phyloP scores from a whole-genome alignment of 768 basidiomycete genomes.

The Mrakia frigida region DNA sequence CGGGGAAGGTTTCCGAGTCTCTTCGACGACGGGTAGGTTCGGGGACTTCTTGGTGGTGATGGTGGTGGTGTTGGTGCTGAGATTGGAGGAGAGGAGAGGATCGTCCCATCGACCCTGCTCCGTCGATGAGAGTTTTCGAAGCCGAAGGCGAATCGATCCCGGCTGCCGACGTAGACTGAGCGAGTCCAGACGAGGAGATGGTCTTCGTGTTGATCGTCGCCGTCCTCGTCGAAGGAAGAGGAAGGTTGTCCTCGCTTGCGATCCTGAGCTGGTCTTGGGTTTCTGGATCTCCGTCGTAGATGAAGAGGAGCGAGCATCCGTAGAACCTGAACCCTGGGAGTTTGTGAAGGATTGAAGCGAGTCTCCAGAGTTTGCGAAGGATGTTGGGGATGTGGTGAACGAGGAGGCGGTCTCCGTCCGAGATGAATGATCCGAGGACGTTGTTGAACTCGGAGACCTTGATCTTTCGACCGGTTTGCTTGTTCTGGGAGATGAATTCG shows the following conservation, averaged over 20 bases:
- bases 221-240: background rate
- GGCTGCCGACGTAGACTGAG: background rate
- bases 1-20: constrained; percentile 15
- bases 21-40: constrained; percentile 12
- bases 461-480: constrained; percentile 90
- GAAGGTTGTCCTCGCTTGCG: constrained; percentile 31
- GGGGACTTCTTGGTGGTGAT: constrained; percentile 33
- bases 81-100: background rate
- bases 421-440: constrained; percentile 74
- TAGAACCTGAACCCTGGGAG: constrained; percentile 97
- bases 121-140: background rate
- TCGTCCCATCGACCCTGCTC: background rate
- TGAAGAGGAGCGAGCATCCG: constrained; percentile 90
- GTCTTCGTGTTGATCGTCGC: background rate
- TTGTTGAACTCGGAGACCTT: constrained; percentile 76
- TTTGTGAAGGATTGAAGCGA: constrained; percentile 81
- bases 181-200: background rate
- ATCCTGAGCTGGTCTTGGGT: constrained; percentile 58
- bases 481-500: constrained; percentile 87
- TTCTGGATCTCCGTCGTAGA: constrained; percentile 92
- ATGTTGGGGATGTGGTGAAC: constrained; percentile 87
- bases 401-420: constrained; percentile 74
- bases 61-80: constrained; percentile 24
- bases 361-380: constrained; percentile 84
- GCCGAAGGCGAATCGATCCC: background rate